A percentile compares a stretch with the other conserved stretches of the same genome.
Conservation (phyloP, 148 eudicot species). For the Drosera capensis region DNA sequence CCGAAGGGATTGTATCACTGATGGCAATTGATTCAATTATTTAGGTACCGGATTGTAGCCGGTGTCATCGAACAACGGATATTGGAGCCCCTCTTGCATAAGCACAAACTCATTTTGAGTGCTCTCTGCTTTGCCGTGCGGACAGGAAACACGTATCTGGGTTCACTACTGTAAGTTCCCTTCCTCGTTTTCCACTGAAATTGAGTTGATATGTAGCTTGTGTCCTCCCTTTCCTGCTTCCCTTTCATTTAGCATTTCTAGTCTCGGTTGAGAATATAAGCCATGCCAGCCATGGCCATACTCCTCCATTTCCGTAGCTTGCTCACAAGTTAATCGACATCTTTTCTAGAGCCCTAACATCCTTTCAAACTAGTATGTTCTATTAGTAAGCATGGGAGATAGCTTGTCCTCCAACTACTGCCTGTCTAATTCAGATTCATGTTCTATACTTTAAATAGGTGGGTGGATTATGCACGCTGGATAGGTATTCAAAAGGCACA, state of each 20-base stretch:
- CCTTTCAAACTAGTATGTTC: not conserved
- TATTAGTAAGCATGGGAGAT: not conserved
- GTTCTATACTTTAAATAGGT: constrained; percentile 24
- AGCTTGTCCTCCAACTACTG: not conserved
- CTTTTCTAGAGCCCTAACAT: too few species aligned
- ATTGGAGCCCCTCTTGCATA: constrained; percentile 70
- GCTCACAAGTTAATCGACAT: too few species aligned
- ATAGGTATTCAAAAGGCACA: constrained; percentile 59
- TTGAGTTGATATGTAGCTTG: not conserved
- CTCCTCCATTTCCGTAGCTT: too few species aligned
- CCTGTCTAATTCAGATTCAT: not conserved
- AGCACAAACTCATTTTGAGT: constrained; percentile 61
- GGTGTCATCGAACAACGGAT: constrained; percentile 81
- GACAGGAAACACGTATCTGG: constrained; percentile 88
- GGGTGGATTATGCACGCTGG: constrained; percentile 94
- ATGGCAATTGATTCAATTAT: not conserved
- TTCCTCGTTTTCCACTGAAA: not conserved
- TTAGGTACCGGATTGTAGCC: constrained; percentile 75
- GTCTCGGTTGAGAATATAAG: too few species aligned
- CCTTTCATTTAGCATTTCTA: too few species aligned
- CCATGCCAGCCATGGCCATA: too few species aligned
- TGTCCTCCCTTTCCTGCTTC: not conserved
- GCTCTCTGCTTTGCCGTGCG: constrained; percentile 82
- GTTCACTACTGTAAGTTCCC: constrained; percentile 72
- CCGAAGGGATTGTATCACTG: not conserved